A percentile compares a stretch with the other conserved stretches of the same genome.
phyloP scores from a whole-genome alignment of 2,329 filamentous ascomycete species.

The Exophiala spinifera region DNA sequence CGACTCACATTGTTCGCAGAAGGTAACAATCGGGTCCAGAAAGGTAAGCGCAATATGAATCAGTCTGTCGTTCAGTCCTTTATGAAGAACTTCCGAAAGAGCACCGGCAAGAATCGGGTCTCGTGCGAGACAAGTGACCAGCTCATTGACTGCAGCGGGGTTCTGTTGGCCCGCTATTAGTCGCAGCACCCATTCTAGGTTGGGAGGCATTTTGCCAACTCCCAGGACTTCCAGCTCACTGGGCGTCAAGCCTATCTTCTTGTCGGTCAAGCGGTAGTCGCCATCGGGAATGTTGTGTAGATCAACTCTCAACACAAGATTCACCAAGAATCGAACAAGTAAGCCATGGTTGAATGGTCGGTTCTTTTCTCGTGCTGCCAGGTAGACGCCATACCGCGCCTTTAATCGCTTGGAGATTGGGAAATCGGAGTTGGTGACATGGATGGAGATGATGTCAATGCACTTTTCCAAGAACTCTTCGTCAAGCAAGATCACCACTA shows the following conservation, averaged over 20 bases:
- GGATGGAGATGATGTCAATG: conserved; percentile 58
- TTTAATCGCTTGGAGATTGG: conserved; percentile 12
- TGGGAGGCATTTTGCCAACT: conserved; percentile 22
- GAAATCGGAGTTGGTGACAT: conserved; percentile 20
- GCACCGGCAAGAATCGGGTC: conserved; percentile 51
- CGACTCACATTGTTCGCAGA: conserved; percentile 45
- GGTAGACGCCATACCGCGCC: conserved; percentile 45
- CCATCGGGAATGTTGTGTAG: conserved; percentile 42
- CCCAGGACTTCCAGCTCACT: conserved; percentile 19
- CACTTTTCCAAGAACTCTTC: conserved; percentile 59
- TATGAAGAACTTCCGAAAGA: conserved; percentile 45
- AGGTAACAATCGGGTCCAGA: conserved; percentile 56
- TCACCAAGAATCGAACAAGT: conserved; percentile 42
- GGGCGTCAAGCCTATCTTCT: conserved; percentile 18
- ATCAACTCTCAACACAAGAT: conserved; percentile 34
- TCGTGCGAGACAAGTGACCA: conserved; percentile 58
- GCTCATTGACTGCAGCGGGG: conserved; percentile 49
- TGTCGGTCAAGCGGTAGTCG: conserved; percentile 40
- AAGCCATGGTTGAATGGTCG: conserved; percentile 44
- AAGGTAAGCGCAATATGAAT: conserved; percentile 57
- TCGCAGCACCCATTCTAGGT: conserved; percentile 60
- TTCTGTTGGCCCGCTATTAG: conserved; percentile 63
- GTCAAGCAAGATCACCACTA: conserved; percentile 59
- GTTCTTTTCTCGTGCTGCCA: conserved; percentile 45
- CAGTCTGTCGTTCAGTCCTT: conserved; percentile 50